Evolutionary conservation across 2,329 filamentous ascomycete species (phyloP), one percentile per base, ranked within the genome.

Genomic region (Alternaria sp.): DNA sequence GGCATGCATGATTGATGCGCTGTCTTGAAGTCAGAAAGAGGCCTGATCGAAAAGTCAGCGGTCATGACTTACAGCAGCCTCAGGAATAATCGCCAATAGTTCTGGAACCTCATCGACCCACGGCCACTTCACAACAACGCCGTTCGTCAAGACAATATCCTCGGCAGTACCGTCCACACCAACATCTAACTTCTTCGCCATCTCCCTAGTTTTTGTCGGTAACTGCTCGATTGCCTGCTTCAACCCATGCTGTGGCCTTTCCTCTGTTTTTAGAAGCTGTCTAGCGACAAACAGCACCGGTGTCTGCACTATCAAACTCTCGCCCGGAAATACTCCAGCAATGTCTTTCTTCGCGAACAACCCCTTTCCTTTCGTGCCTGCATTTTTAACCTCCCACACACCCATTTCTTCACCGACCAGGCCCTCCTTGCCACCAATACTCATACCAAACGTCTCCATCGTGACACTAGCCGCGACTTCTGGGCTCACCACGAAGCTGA

Each of bases 1-100:
- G 69, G 52, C 74, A 77, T 34, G 71, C 73, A 44, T 76, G 74
- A 48, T 77, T 77, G 56, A 76, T 72, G 13, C 73, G 66, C 73
- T 75, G 29, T 4, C 13, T 21, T 9, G 23, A 23, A 23, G 33
- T 68, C 37, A 70, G 56, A 29, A 24, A 23, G 17, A 5, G 11
- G 5, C n/a, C 21, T 0, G 10, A 13, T 0, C 0, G n/a, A 8
- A 28, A 24, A 11, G 1, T 13, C 8, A 11, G 26, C 34, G n/a
- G 4, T 40, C 11, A n/a, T 28, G 17, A 65, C 72, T 65, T 65
- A 74, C 72, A 29, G 73, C 71, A 29, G 66, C 66, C 46, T 74
- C 73, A 4, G 71, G 73, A 5, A 70, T 60, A 29, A 75, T 54
- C 9, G 65, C 58, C 14, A 73, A 53, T 45, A 73, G 56, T 21